A percentile compares a stretch with the other conserved stretches of the same genome.
phyloP scores from a whole-genome alignment of 2,329 filamentous ascomycete species.

The Ceratocystis diversiconidia region DNA sequence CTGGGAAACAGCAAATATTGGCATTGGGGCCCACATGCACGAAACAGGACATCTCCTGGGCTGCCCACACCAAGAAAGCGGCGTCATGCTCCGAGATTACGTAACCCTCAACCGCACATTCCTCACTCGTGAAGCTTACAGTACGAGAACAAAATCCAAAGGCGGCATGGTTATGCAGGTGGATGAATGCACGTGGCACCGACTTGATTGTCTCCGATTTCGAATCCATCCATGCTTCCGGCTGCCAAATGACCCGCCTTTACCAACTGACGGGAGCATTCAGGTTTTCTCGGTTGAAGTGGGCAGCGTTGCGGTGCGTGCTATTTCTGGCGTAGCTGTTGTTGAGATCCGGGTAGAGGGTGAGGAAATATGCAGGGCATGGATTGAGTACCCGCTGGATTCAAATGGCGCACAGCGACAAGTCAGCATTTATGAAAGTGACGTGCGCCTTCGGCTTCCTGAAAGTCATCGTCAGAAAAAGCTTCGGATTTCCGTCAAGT shows the following conservation, averaged over 20 bases:
- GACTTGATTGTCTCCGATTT: slow-evolving; percentile 77
- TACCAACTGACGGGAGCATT: slow-evolving; percentile 56
- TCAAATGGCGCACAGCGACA: slow-evolving; percentile 53
- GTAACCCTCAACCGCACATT: slow-evolving; percentile 74
- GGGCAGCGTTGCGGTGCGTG: slow-evolving; percentile 60
- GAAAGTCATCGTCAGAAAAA: slow-evolving; percentile 57
- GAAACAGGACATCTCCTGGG: slow-evolving; percentile 84
- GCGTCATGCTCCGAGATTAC: slow-evolving; percentile 88
- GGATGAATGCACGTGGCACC: slow-evolving; percentile 86
- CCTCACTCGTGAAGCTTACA: slow-evolving; percentile 66
- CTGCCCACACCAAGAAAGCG: slow-evolving; percentile 74
- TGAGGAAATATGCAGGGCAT: slow-evolving; percentile 66
- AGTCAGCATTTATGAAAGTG: slow-evolving; percentile 58
- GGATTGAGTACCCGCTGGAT: slow-evolving; percentile 63
- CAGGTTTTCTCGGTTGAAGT: slow-evolving; percentile 77
- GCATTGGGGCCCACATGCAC: slow-evolving; percentile 84
- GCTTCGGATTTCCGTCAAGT: slow-evolving; percentile 60
- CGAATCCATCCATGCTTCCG: slow-evolving; percentile 82
- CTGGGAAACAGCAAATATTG: slow-evolving; percentile 91
- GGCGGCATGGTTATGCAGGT: slow-evolving; percentile 59
- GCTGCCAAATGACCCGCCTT: slow-evolving; percentile 57
- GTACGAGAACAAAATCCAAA: slow-evolving; percentile 71
- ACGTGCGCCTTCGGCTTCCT: slow-evolving; percentile 56
- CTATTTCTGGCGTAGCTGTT: slow-evolving; percentile 69
- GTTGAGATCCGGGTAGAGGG: slow-evolving; percentile 68